phyloP scores from a whole-genome alignment of 495 filamentous ascomycete species.

The Neurospora sublineolata region DNA sequence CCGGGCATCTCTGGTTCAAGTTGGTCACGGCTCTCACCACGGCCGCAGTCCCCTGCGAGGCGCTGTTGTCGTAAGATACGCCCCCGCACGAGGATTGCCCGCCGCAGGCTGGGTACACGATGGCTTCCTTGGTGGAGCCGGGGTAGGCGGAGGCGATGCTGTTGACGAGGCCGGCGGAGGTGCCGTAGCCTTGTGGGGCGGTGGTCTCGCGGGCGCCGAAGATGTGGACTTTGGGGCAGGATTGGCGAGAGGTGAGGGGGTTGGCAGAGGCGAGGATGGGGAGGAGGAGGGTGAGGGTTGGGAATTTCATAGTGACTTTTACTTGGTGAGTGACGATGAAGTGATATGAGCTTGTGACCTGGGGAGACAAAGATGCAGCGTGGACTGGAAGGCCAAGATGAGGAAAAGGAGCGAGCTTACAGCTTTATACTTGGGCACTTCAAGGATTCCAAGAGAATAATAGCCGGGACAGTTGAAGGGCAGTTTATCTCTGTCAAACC shows the following conservation, averaged over 20 bases:
- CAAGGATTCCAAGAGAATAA: too few species aligned
- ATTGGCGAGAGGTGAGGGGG: conserved; percentile 21
- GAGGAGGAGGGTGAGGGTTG: conserved; percentile 17
- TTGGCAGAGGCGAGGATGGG: conserved; percentile 10
- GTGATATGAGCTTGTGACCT: too few species aligned
- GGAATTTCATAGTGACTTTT: conserved; percentile 19
- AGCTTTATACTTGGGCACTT: too few species aligned
- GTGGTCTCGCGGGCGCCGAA: conserved; percentile 59
- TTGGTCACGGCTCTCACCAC: conserved; percentile 45
- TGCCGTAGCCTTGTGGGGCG: conserved; percentile 42
- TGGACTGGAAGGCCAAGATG: too few species aligned
- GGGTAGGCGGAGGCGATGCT: conserved; percentile 38
- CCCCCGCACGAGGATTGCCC: conserved; percentile 38
- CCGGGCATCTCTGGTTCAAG: conserved; percentile 43
- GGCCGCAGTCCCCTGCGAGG: conserved; percentile 38
- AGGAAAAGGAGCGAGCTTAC: too few species aligned
- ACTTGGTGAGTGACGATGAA: too few species aligned
- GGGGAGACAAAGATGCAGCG: too few species aligned
- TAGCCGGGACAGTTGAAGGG: too few species aligned
- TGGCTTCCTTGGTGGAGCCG: conserved; percentile 44
- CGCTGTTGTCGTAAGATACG: conserved; percentile 43
- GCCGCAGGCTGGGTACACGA: conserved; percentile 50
- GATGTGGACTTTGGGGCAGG: conserved; percentile 44
- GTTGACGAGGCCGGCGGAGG: conserved; percentile 42
- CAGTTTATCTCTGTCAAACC: neutral